Evolutionary conservation across 345 rosid genomes (phyloP).

Genomic region (Clausena lansium): DNA sequence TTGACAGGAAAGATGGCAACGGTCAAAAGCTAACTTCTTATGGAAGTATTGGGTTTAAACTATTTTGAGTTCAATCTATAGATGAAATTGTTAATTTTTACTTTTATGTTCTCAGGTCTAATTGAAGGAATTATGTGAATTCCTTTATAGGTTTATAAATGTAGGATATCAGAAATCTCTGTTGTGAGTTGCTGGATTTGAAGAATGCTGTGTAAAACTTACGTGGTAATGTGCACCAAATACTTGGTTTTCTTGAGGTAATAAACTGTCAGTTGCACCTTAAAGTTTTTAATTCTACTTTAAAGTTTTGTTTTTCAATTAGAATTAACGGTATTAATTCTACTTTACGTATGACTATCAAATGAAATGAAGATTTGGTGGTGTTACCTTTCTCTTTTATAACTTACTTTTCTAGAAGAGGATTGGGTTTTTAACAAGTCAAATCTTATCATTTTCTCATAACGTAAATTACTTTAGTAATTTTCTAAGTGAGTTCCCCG

Average conservation of each 20-base stretch:
- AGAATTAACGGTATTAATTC: too few relatives aligned
- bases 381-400: too few relatives aligned
- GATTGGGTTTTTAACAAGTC: too few relatives aligned
- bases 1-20: background rate
- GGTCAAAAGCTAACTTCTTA: background rate
- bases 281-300: too few relatives aligned
- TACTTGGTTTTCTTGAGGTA: constrained; percentile 89
- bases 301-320: too few relatives aligned
- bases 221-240: constrained; percentile 73
- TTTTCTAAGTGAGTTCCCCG: too few relatives aligned
- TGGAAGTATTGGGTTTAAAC: background rate
- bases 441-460: too few relatives aligned
- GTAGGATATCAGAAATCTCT: constrained; percentile 88
- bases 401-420: too few relatives aligned
- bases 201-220: constrained; percentile 91
- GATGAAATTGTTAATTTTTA: background rate
- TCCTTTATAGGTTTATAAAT: constrained; percentile 1
- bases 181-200: constrained; percentile 95
- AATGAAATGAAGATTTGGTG: too few relatives aligned
- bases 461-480: too few relatives aligned
- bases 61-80: background rate
- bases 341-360: too few relatives aligned
- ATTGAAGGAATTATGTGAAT: background rate
- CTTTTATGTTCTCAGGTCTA: background rate
- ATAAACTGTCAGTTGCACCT: too few relatives aligned